Evolutionary conservation across 1,139 yeast genomes (phyloP), one percentile per base, ranked within the genome.

Genomic region (Kazachstania sp.): DNA sequence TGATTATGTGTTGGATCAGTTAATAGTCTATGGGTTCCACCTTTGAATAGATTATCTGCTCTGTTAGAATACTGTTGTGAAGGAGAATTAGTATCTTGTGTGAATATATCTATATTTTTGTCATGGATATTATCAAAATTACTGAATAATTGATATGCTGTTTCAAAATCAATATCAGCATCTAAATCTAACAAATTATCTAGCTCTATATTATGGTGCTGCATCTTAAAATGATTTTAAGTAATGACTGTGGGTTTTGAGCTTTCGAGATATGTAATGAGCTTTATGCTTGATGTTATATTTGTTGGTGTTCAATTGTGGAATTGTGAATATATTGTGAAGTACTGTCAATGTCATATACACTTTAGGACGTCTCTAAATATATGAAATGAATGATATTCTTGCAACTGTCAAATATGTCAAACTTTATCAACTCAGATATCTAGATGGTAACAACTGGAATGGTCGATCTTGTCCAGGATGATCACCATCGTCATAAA

Each of bases 101-200:
- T 9, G n/a, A 39, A 20, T 15, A 30, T 13, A 31, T 39, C 30
- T n/a, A 31, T 28, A 31, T 30, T 23, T 39, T 45, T 41, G 16
- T 41, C 41, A 11, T 38, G 41, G 47, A 42, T 45, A 42, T 41
- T 37, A 12, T 51, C 51, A 1, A 48, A 35, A 31, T 49, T 52
- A 44, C 57, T 53, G 34, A 61, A 50, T 57, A 63, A 54, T 43
- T 59, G 57, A 45, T 63, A 64, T 6, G 67, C 67, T 3, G 67
- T 64, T 45, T 64, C 67, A 43, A 64, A 64, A 49, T 64, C 67
- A 20, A 63, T 53, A 20, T 61, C 66, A 20, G 58, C 52, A 47
- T 60, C 65, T 29, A 59, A 49, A 41, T 61, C 64, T 20, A 60
- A 54, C 19, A 58, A 48, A 39, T 58, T 57, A 18, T 41, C 43